Percentiles rank a stretch among this genome's conserved stretches.
These are phyloP conservation scores for Planoprotostelium fungivorum DNA, from an alignment of 78 protist genomes.

Conservation along the genomic window DNA sequence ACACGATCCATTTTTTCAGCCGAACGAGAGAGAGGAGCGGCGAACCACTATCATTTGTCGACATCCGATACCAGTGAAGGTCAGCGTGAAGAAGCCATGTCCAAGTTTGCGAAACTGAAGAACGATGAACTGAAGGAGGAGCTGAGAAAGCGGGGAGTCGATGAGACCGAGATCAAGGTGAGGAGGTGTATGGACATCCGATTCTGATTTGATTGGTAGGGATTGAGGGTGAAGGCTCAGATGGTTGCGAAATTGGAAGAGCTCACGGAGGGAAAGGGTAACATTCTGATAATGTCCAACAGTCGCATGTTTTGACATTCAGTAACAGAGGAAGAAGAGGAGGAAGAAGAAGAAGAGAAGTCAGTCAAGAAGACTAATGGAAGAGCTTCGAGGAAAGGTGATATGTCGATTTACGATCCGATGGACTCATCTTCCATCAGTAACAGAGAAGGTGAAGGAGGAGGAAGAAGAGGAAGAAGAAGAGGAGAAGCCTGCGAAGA, in stretches of 20 bases:
- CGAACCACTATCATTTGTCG: too few relatives aligned
- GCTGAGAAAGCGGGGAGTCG: background rate
- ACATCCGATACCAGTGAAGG: too few relatives aligned
- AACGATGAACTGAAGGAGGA: background rate
- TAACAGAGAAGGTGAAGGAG: too few relatives aligned
- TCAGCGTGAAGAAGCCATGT: too few relatives aligned
- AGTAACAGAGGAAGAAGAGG: background rate
- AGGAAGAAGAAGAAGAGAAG: conserved; percentile 1
- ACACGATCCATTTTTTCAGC: too few relatives aligned
- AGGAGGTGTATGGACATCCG: background rate
- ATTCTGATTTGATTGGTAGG: background rate
- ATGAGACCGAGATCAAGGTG: background rate
- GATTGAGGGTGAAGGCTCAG: background rate
- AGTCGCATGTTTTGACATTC: background rate
- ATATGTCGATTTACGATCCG: background rate
- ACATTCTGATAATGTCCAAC: background rate
- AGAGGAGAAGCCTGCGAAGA: background rate
- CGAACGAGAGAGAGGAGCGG: too few relatives aligned
- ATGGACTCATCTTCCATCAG: background rate
- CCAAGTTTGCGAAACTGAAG: too few relatives aligned
- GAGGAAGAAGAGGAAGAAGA: background rate
- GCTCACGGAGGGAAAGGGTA: background rate
- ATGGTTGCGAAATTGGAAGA: background rate
- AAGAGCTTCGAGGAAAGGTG: background rate
- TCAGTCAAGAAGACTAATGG: background rate